Conservation (phyloP, 2,329 filamentous ascomycete genomes). For the Penicillium olsonii region DNA sequence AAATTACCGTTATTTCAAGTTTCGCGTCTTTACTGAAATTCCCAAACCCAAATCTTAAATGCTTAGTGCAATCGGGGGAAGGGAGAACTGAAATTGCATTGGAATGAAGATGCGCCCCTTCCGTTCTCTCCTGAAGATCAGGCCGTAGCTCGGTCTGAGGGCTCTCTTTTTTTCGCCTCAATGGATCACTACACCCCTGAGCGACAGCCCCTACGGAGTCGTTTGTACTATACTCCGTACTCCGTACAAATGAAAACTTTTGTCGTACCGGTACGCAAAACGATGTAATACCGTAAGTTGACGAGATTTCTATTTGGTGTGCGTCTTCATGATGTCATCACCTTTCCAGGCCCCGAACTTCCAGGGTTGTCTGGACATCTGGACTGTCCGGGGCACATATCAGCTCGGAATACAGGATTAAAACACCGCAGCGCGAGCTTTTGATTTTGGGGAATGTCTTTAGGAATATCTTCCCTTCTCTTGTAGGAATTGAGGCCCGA, state of each 20-base stretch:
- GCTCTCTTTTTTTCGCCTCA: not conserved
- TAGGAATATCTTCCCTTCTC: too few species aligned
- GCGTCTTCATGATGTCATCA: conserved; percentile 29
- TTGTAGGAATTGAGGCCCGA: conserved; percentile 4
- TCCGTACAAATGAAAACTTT: not conserved
- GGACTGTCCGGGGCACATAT: too few species aligned
- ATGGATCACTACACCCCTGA: conserved; percentile 3
- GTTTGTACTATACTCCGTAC: not conserved
- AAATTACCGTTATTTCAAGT: not conserved
- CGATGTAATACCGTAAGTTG: not conserved
- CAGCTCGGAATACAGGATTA: too few species aligned
- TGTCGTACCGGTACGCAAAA: not conserved
- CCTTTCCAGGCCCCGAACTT: not conserved
- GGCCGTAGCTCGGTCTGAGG: conserved; percentile 6
- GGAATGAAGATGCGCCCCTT: conserved; percentile 22
- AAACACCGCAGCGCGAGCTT: too few species aligned
- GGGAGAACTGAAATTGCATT: conserved; percentile 4
- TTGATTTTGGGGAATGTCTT: too few species aligned
- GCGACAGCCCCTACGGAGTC: not conserved
- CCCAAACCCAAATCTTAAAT: not conserved
- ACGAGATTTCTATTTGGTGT: not conserved
- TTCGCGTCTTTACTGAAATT: not conserved
- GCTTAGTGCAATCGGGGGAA: not conserved
- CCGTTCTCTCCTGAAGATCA: conserved; percentile 32
- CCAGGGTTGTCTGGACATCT: too few species aligned